Evolutionary conservation across 495 filamentous ascomycete species (phyloP), one percentile per base, ranked within the genome.

Genomic region (Collariella sp.): DNA sequence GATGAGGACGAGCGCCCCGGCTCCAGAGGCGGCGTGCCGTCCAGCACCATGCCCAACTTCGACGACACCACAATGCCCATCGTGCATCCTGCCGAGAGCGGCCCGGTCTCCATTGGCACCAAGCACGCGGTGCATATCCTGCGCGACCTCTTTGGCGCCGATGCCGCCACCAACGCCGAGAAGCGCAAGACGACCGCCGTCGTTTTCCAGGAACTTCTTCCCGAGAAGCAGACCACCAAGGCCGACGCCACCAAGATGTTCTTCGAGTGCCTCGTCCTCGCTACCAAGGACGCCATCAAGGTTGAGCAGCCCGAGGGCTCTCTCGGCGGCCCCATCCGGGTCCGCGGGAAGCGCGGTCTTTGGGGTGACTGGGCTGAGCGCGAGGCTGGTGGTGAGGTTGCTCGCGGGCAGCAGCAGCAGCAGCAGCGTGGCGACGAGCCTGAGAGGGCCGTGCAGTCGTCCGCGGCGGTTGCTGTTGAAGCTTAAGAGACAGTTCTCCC

Each of bases 171-270:
- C 13, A 74, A 70, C 50, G 72, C 79, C 19, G 76, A 79, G 29
- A 80, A 83, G 66, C 84, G 87, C 64, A 86, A 84, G 73, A 89
- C 90, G 65, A 76, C 79, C 6, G 77, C 77, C 36, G 87, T 95
- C 6, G 73, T 89, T 16, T 98, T 97, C 79, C 89, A 96, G 66
- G 88, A 96, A 35, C 78, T 98, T 42, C 78, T 96, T 1, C 93
- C 93, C 1, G 87, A 91, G 70, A 67, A 73, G 46, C 81, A 76
- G 48, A 89, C 93, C 2, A 84, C 78, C 46, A 85, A 86, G 62
- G 83, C 83, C 12, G 93, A 97, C 60, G 94, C 94, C 3, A 96
- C 93, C 36, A 95, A 95, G 76, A 95, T 98, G 91, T 98, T 98
- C 73, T 97, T 97, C 55, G 94, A 98, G 71, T 83, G 91, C 34